A percentile compares a stretch with the other conserved stretches of the same genome.
These are phyloP conservation scores for Fulvia fulva DNA, from an alignment of 2,329 filamentous ascomycete genomes.

Conservation along the genomic window DNA sequence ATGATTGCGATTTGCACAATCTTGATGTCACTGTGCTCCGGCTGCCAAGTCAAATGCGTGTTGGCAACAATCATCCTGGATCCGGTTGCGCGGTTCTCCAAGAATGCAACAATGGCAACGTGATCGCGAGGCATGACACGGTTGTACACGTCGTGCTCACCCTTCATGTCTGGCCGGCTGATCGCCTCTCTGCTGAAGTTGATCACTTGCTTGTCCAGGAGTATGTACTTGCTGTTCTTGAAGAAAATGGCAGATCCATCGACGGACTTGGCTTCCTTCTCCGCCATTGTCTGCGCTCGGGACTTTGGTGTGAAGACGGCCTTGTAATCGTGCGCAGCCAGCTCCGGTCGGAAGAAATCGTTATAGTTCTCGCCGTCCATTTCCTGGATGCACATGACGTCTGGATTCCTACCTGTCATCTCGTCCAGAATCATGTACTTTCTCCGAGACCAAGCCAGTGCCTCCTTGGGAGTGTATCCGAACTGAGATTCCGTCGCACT, in stretches of 20 bases:
- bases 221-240: conserved; percentile 89
- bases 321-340: conserved; percentile 86
- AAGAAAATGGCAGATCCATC: conserved; percentile 97
- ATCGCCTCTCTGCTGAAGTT: conserved; percentile 91
- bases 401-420: conserved; percentile 71
- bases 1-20: conserved; percentile 92
- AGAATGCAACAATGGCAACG: conserved; percentile 85
- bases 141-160: conserved; percentile 96
- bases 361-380: conserved; percentile 89
- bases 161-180: conserved; percentile 93
- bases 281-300: conserved; percentile 84
- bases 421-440: conserved; percentile 79
- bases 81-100: conserved; percentile 89
- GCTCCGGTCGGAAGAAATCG: conserved; percentile 80
- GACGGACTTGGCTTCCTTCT: conserved; percentile 81
- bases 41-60: conserved; percentile 93
- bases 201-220: conserved; percentile 90
- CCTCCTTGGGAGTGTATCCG: conserved; percentile 80
- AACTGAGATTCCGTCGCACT: conserved; percentile 82
- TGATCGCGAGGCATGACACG: conserved; percentile 98
- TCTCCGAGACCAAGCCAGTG: conserved; percentile 82
- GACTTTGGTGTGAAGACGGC: conserved; percentile 90
- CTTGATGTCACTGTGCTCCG: conserved; percentile 87
- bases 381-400: conserved; percentile 91
- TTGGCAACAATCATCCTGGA: conserved; percentile 89